These are phyloP conservation scores for Vaccinium macrocarpon DNA, from an alignment of 148 eudicot species.

Conservation along the genomic window DNA sequence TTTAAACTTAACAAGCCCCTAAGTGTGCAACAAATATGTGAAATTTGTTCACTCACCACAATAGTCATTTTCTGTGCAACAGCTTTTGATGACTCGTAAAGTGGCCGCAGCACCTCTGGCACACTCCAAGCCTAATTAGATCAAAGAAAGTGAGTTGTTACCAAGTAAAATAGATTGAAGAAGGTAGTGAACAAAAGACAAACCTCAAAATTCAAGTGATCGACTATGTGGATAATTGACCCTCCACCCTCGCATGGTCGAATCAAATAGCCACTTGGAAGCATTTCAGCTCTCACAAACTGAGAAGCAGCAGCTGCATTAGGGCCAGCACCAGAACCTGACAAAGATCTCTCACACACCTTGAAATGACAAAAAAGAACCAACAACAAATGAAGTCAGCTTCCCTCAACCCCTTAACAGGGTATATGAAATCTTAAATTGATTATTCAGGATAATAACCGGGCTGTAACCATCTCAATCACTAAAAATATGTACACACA, in stretches of 20 bases:
- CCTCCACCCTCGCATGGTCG: conserved; percentile 98
- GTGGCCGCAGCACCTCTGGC: conserved; percentile 90
- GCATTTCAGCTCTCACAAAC: conserved; percentile 87
- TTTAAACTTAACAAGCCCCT: conserved; percentile 2
- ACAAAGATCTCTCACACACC: conserved; percentile 97
- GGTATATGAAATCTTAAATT: neutral
- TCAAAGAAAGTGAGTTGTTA: neutral
- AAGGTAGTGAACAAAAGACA: conserved; percentile 13
- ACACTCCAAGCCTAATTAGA: conserved; percentile 84
- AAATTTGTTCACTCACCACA: conserved; percentile 49
- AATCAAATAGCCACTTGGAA: conserved; percentile 91
- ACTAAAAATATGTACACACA: neutral
- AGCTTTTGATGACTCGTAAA: conserved; percentile 89
- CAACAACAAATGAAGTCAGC: conserved; percentile 9
- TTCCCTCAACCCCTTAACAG: neutral
- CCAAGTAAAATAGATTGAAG: neutral
- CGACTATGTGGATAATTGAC: conserved; percentile 88
- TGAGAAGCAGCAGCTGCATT: conserved; percentile 66
- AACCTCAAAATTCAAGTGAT: conserved; percentile 91
- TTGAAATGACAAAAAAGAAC: conserved; percentile 23
- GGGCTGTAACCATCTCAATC: neutral
- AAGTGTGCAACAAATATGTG: neutral
- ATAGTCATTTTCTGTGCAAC: conserved; percentile 93
- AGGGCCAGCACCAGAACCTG: conserved; percentile 85
- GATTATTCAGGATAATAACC: neutral